These are phyloP conservation scores for Ustilago lituana DNA, from an alignment of 1,284 basidiomycete genomes.

Conservation along the genomic window DNA sequence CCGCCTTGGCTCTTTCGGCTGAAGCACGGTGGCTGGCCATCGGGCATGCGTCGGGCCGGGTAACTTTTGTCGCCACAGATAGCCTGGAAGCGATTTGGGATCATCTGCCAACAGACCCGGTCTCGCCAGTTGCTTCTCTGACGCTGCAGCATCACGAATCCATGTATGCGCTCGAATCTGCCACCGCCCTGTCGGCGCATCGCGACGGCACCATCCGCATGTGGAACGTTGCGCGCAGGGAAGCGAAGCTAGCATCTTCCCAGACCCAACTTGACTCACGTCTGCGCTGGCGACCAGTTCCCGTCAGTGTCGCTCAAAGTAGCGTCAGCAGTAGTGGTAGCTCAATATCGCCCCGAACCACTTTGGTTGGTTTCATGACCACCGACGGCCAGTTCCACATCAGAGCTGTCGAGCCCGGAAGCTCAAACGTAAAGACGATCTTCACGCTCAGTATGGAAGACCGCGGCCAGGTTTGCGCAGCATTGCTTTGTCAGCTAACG, in stretches of 20 bases:
- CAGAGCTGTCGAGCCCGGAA: conserved; percentile 18
- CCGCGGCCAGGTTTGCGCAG: conserved; percentile 30
- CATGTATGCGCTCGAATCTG: conserved; percentile 28
- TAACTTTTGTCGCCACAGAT: conserved; percentile 70
- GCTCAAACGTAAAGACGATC: conserved; percentile 19
- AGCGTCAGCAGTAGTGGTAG: neutral
- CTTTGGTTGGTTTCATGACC: conserved; percentile 28
- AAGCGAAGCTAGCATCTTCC: conserved; percentile 7
- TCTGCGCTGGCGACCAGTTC: conserved; percentile 21
- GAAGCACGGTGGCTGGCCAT: conserved; percentile 71
- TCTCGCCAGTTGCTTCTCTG: conserved; percentile 20
- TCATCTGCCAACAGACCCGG: neutral
- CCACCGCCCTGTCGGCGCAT: conserved; percentile 33
- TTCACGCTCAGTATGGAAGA: conserved; percentile 27
- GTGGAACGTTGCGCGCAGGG: conserved; percentile 26
- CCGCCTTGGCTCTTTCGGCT: conserved; percentile 40
- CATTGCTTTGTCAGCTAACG: conserved; percentile 24
- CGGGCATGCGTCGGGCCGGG: conserved; percentile 75
- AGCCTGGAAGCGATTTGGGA: conserved; percentile 32
- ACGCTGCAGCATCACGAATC: conserved; percentile 33
- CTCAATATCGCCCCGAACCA: conserved; percentile 1
- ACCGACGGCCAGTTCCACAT: conserved; percentile 36
- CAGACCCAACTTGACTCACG: conserved; percentile 31
- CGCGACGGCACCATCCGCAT: conserved; percentile 42
- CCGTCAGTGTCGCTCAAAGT: conserved; percentile 2